Percentiles rank a stretch among this genome's conserved stretches.
These are phyloP conservation scores for Saccharomyces hybrid DNA, from an alignment of 1,139 yeast species.

Conservation along the genomic window DNA sequence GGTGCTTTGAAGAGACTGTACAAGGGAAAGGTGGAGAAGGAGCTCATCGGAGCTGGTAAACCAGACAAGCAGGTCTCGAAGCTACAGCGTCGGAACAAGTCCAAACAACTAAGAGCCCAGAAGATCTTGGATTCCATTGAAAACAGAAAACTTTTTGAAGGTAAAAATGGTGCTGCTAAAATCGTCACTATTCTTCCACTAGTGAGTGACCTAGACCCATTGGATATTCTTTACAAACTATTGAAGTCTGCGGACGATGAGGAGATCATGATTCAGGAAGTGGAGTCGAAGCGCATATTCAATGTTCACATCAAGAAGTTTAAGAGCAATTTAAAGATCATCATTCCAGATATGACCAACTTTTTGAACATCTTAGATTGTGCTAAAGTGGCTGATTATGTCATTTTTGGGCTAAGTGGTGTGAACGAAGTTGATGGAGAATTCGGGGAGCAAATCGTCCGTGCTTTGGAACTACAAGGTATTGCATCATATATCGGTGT, in stretches of 20 bases:
- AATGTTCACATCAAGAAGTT: constrained; percentile 51
- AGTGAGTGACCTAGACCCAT: constrained; percentile 60
- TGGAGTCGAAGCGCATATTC: constrained; percentile 32
- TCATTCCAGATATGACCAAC: constrained; percentile 64
- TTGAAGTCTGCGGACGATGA: constrained; percentile 35
- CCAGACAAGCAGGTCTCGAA: constrained; percentile 47
- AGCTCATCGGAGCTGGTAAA: constrained; percentile 35
- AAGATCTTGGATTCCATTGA: constrained; percentile 52
- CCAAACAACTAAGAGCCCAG: constrained; percentile 68
- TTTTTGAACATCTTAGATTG: constrained; percentile 73
- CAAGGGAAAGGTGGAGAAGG: constrained; percentile 85
- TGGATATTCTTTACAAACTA: constrained; percentile 48
- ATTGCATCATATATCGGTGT: constrained; percentile 77
- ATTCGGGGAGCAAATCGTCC: constrained; percentile 80
- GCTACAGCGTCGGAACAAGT: constrained; percentile 67
- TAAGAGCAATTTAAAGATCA: constrained; percentile 65
- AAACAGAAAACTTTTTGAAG: constrained; percentile 65
- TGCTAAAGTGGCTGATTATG: constrained; percentile 83
- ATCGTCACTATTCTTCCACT: constrained; percentile 75
- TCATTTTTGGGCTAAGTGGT: constrained; percentile 80
- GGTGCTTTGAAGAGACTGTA: constrained; percentile 70
- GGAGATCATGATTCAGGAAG: constrained; percentile 1
- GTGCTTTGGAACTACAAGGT: constrained; percentile 90
- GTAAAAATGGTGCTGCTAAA: constrained; percentile 72
- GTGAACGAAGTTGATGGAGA: constrained; percentile 67